Evolutionary conservation across 225 moss, liverwort and hornwort species (phyloP).

Genomic region (Polytrichum formosum): DNA sequence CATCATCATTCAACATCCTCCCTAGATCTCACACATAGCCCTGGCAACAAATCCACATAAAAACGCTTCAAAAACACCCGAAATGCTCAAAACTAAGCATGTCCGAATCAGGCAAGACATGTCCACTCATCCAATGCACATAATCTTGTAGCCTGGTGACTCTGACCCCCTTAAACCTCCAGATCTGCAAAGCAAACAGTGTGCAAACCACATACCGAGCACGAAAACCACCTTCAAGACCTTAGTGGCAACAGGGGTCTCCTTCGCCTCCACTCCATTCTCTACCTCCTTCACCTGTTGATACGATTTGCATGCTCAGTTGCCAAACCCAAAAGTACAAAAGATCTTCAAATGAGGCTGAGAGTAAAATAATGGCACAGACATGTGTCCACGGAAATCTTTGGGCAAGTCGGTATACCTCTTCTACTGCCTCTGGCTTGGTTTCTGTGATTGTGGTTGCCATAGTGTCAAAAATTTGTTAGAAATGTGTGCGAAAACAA

Average conservation of each 20-base stretch:
- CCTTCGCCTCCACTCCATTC: background rate
- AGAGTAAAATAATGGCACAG: background rate
- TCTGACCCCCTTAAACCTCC: no score
- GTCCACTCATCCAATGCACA: background rate
- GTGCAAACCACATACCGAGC: slow-evolving; percentile 21
- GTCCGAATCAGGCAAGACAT: background rate
- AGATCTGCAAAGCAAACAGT: background rate
- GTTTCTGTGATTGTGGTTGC: background rate
- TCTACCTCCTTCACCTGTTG: slow-evolving; percentile 8
- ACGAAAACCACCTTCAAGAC: slow-evolving; percentile 53
- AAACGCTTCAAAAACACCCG: no score
- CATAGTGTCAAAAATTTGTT: background rate
- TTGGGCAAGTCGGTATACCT: background rate
- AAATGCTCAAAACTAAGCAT: no score
- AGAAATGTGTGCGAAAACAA: no score
- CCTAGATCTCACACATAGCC: background rate
- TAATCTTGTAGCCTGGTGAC: no score
- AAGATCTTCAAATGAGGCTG: no score
- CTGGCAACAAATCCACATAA: background rate
- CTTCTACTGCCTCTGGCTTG: background rate
- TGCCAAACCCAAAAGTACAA: no score
- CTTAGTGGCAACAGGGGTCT: slow-evolving; percentile 8
- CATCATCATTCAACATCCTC: background rate
- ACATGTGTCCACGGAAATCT: background rate
- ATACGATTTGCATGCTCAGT: no score